A percentile compares a stretch with the other conserved stretches of the same genome.
Evolutionary conservation across 164 flowering plant species (phyloP).

Genomic region (Tetracentron sinense): DNA sequence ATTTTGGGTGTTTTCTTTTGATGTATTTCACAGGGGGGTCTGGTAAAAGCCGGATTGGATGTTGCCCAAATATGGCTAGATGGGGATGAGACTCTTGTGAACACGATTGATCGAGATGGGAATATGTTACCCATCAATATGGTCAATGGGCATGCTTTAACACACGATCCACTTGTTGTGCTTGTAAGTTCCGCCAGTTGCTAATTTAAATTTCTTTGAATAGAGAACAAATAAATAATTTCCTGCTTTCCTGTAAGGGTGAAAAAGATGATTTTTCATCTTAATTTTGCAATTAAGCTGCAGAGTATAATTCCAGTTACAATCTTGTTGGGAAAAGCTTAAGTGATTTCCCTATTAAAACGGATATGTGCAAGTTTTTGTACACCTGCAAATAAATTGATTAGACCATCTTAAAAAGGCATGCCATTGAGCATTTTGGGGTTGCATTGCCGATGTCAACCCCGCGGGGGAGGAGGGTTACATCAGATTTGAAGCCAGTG

Average conservation of each 20-base stretch:
- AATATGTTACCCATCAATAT: conserved; percentile 73
- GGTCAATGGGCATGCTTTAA: conserved; percentile 86
- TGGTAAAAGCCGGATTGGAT: conserved; percentile 92
- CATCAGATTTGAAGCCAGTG: neutral
- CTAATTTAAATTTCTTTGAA: neutral
- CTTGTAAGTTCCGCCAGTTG: conserved; percentile 52
- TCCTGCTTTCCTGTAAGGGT: too few species aligned
- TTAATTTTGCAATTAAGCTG: too few species aligned
- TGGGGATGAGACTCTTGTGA: conserved; percentile 93
- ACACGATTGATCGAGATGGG: conserved; percentile 85
- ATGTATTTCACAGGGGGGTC: conserved; percentile 60
- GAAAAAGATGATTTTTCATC: too few species aligned
- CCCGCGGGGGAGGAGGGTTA: neutral
- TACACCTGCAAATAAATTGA: neutral
- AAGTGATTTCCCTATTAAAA: too few species aligned
- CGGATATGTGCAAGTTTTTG: neutral
- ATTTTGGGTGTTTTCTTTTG: neutral
- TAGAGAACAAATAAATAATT: neutral
- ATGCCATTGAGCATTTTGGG: neutral
- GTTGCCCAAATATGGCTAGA: conserved; percentile 98
- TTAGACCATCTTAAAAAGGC: neutral
- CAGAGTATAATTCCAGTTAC: too few species aligned
- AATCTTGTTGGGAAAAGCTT: too few species aligned
- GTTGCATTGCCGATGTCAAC: neutral
- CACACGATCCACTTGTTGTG: conserved; percentile 92